Percentiles rank a stretch among this genome's conserved stretches.
phyloP scores from a whole-genome alignment of 2,329 filamentous ascomycete genomes.

The Sclerotinia subarctica region DNA sequence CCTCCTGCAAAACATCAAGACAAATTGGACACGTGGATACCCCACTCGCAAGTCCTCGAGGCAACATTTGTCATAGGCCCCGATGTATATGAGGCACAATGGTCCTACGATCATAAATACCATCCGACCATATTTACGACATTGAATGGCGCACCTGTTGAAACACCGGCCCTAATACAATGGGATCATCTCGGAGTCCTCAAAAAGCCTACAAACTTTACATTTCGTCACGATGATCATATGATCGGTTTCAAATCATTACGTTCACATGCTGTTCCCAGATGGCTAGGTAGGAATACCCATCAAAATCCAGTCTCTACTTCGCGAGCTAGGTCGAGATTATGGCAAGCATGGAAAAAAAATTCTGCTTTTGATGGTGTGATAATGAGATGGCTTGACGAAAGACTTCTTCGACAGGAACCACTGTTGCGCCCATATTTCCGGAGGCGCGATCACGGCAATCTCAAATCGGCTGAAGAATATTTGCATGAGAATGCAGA shows the following conservation, averaged over 20 bases:
- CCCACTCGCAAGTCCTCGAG: constrained; percentile 51
- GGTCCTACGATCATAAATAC: constrained; percentile 47
- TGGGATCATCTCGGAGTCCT: constrained; percentile 42
- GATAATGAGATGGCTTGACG: constrained; percentile 47
- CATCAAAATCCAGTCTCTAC: constrained; percentile 42
- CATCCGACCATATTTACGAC: constrained; percentile 46
- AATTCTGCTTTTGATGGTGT: constrained; percentile 46
- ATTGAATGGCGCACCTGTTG: constrained; percentile 48
- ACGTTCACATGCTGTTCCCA: constrained; percentile 31
- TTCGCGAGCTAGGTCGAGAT: constrained; percentile 42
- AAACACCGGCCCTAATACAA: constrained; percentile 52
- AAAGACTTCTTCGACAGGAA: constrained; percentile 43
- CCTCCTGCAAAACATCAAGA: constrained; percentile 48
- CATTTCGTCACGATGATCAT: constrained; percentile 51
- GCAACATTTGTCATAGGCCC: constrained; percentile 52
- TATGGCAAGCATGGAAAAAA: constrained; percentile 49
- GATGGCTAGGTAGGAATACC: constrained; percentile 40
- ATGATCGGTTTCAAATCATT: constrained; percentile 45
- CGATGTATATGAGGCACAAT: constrained; percentile 50
- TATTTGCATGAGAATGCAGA: constrained; percentile 40
- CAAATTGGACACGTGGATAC: constrained; percentile 52
- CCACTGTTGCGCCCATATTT: constrained; percentile 41
- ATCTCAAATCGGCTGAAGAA: constrained; percentile 42
- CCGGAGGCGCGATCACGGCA: constrained; percentile 41
- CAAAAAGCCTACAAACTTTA: constrained; percentile 43